Percentiles rank a stretch among this genome's conserved stretches.
Evolutionary conservation across 169 alveolate genomes (phyloP).

Genomic region (Cryptosporidium meleagridis): DNA sequence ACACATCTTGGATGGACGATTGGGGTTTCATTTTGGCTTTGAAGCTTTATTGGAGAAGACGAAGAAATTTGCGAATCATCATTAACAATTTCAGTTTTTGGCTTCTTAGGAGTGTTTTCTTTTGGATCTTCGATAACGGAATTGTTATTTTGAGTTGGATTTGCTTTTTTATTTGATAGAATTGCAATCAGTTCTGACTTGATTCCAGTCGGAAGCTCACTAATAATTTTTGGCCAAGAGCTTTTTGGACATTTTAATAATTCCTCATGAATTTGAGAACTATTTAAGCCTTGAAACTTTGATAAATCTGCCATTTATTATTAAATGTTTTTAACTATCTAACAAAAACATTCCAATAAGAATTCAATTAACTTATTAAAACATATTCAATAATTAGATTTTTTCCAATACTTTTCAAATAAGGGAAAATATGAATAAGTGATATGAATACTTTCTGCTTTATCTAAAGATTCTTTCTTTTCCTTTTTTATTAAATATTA

Average conservation of each 20-base stretch:
- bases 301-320: conserved; percentile 1
- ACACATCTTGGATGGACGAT: background rate
- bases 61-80: background rate
- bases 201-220: conserved; percentile 48
- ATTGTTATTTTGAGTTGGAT: background rate
- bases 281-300: conserved; percentile 36
- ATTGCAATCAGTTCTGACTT: conserved; percentile 60
- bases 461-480: background rate
- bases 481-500: no score
- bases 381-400: background rate
- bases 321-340: background rate
- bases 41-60: background rate
- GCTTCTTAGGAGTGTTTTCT: background rate
- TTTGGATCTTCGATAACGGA: background rate
- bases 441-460: background rate
- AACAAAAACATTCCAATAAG: background rate
- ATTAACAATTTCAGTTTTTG: background rate
- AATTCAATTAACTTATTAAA: background rate
- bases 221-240: conserved; percentile 38
- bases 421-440: no score
- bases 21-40: background rate
- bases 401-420: background rate
- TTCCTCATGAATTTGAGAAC: conserved; percentile 30
- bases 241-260: conserved; percentile 53
- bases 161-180: conserved; percentile 28